Percentiles rank a stretch among this genome's conserved stretches.
These are phyloP conservation scores for Lactarius indigo DNA, from an alignment of 768 basidiomycete species.

Conservation along the genomic window DNA sequence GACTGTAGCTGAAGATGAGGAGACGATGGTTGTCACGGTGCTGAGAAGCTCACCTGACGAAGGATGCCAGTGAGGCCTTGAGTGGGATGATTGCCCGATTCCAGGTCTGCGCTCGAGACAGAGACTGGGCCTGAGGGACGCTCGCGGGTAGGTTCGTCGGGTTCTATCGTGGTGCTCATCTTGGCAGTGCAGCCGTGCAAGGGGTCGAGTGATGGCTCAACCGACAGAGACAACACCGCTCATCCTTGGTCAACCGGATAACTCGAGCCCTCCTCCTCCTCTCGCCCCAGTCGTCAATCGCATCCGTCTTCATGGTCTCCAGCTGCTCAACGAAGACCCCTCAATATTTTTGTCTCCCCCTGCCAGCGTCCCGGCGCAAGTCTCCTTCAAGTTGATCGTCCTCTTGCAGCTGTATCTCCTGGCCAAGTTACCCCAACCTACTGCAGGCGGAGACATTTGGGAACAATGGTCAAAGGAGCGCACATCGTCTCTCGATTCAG, in stretches of 20 bases:
- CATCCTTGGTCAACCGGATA: background rate
- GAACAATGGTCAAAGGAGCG: conserved; percentile 40
- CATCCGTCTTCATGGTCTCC: conserved; percentile 27
- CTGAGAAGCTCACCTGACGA: conserved; percentile 51
- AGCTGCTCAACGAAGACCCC: conserved; percentile 7
- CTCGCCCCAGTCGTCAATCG: conserved; percentile 21
- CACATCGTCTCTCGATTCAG: conserved; percentile 27
- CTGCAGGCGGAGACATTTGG: conserved; percentile 36
- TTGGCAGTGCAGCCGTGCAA: background rate
- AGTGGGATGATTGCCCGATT: conserved; percentile 52
- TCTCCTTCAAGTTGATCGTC: conserved; percentile 25
- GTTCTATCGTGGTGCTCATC: conserved; percentile 72
- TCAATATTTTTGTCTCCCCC: background rate
- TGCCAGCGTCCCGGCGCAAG: conserved; percentile 1
- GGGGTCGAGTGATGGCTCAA: background rate
- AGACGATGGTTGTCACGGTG: background rate
- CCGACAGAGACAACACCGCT: conserved; percentile 24
- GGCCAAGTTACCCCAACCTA: background rate
- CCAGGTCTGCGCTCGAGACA: conserved; percentile 61
- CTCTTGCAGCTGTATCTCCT: conserved; percentile 28
- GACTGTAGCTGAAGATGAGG: conserved; percentile 43
- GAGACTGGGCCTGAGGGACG: conserved; percentile 46
- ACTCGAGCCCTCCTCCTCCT: background rate
- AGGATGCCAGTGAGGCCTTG: conserved; percentile 72
- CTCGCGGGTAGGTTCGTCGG: conserved; percentile 57